Evolutionary conservation across 179 eudicot species (phyloP), one percentile per base, ranked within the genome.

Genomic region (Carnegiea gigantea): DNA sequence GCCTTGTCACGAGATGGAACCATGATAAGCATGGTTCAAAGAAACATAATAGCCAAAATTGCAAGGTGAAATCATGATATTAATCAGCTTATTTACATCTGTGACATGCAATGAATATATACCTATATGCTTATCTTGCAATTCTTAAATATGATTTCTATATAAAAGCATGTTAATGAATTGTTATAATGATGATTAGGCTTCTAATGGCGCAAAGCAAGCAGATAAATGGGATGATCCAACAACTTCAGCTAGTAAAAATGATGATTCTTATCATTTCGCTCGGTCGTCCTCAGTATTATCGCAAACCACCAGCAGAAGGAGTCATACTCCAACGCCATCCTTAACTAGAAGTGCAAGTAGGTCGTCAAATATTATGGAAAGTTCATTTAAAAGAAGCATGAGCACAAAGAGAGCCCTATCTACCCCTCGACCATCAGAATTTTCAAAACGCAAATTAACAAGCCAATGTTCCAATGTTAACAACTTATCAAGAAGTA

Each of bases 1-100:
- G 86, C 76, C 90, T 92, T 71, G 88, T 89, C 36, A 82, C 65
- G 87, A 88, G 78, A 88, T 91, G 92, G 93, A 89, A 90, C 75
- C 90, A 90, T 23, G 91, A 91, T 67, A 87, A 86, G 83, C 82
- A 82, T 74, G 44, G 73, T 49, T 79, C 85, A 78, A 84, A 82
- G 70, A 88, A 86, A 70, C 84, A 67, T 13, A 87, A 91, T n/a
- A 48, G 57, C 46, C 40, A 36, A 67, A 40, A 26, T 65, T 74
- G 14, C 26, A 78, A 84, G 86, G 86, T 81, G 78, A 59, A 51
- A n/a, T 10, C 53, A 49, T 49, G 4, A 49, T 9, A 51, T 12
- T 51, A 51, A 51, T 51, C 4, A 51, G 13, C 14, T 51, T 51
- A 51, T 17, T 17, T 51, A 12, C 57, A 51, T 40, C 6, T 7